These are phyloP conservation scores for Pythium aristosporum DNA, from an alignment of 352 stramenopile genomes.

Conservation along the genomic window DNA sequence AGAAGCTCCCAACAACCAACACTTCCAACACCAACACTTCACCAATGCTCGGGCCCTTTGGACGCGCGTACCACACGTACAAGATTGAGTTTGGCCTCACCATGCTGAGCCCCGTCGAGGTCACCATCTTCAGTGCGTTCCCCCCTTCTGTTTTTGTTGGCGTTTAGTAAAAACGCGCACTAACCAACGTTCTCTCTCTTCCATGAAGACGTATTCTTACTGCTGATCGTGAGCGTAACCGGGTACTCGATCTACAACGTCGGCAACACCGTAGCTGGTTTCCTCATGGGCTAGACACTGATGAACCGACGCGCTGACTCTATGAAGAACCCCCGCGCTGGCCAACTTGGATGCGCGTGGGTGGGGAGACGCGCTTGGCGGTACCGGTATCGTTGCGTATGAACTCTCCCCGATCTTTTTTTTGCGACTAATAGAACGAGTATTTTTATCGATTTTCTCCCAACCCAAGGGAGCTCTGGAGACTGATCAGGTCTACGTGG, in stretches of 20 bases:
- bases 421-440: too few relatives aligned
- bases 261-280: conserved; percentile 40
- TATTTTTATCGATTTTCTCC: too few relatives aligned
- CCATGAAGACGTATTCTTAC: conserved; percentile 56
- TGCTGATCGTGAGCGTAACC: conserved; percentile 69
- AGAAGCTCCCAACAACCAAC: background rate
- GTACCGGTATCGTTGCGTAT: too few relatives aligned
- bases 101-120: conserved; percentile 81
- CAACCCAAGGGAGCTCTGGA: too few relatives aligned
- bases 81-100: conserved; percentile 87
- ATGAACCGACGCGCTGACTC: too few relatives aligned
- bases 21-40: background rate
- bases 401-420: too few relatives aligned
- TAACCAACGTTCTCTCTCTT: background rate
- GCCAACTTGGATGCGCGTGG: too few relatives aligned
- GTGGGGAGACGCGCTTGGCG: too few relatives aligned
- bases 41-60: conserved; percentile 57
- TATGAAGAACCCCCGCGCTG: too few relatives aligned
- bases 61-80: conserved; percentile 80
- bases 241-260: conserved; percentile 81
- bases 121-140: conserved; percentile 80
- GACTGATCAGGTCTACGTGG: too few relatives aligned
- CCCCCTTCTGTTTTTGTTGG: background rate
- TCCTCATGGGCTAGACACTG: conserved; percentile 29
- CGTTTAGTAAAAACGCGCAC: background rate